Percentiles rank a stretch among this genome's conserved stretches.
These are phyloP conservation scores for Alternaria brassicicola DNA, from an alignment of 2,329 filamentous ascomycete species.

Conservation along the genomic window DNA sequence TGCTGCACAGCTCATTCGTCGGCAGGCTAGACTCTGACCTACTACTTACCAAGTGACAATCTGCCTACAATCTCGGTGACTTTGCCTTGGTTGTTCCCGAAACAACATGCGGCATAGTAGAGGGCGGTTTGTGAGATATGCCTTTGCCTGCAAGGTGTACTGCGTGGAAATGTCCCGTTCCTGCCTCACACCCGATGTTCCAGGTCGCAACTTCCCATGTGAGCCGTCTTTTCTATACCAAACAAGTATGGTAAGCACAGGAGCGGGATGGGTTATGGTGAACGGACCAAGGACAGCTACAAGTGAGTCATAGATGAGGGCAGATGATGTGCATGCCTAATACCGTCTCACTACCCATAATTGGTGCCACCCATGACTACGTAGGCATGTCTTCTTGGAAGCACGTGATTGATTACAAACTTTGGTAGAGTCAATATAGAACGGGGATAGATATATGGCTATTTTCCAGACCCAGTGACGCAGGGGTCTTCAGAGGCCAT, in stretches of 20 bases:
- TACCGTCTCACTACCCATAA: neutral
- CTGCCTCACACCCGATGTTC: neutral
- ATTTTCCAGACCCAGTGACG: neutral
- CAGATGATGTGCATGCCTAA: neutral
- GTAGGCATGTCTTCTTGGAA: neutral
- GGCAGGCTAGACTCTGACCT: neutral
- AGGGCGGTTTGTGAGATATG: neutral
- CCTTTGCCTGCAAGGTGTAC: neutral
- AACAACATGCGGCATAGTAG: neutral
- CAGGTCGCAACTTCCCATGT: neutral
- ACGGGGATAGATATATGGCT: slow-evolving; percentile 1
- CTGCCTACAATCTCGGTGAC: neutral
- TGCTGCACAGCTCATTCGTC: neutral
- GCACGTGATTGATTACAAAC: neutral
- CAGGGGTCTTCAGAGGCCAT: neutral
- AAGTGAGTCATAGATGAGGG: neutral
- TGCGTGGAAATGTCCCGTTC: neutral
- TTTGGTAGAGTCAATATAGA: slow-evolving; percentile 12
- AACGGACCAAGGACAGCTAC: neutral
- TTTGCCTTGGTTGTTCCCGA: neutral
- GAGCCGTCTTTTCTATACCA: neutral
- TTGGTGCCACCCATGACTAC: neutral
- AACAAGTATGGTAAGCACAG: neutral
- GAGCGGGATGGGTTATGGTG: neutral
- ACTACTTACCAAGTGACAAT: neutral